Base-by-base conservation (phyloP, 176 grass and related monocot species). In the Cocos nucifera region DNA sequence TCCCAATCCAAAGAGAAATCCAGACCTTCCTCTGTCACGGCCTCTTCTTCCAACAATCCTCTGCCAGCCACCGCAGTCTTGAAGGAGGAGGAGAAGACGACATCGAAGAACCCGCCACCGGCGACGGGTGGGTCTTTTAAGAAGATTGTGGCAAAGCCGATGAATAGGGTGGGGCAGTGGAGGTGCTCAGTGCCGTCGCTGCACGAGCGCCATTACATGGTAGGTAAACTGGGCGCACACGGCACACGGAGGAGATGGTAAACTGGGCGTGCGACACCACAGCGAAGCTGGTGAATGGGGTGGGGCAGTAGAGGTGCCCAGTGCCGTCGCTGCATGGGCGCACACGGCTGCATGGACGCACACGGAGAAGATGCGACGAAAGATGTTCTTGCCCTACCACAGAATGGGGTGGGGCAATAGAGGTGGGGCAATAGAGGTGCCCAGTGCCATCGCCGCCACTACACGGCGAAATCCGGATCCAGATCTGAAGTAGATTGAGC, bases 161-260 rank as follows among this genome's bases (percentile, higher is more conserved):
- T 1, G 72, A 54, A 53, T 67, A 23, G 12, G 6, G 0, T 55
- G 58, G 22, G 49, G 0, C 54, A 63, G 19, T 32, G 78, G 3
- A 73, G 73, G 3, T 63, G 53, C 1, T 64, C 77, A 29, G 59
- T 74, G 1, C 72, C 85, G 17, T 83, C 93, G 25, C 85, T 88
- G 12, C 94, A 99, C 61, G 94, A 99, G 85, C 59, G 79, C 68
- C 88, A 83, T 6, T 99, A 99, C 82, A 78, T 82, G 49, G 83
- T 80, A 71, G 49, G 83, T 80, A 71, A 92, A 89, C 76, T 77
- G 85, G 0, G 88, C 85, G 57, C 88, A 93, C n/a, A 77, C 88
- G 30, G 85, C 88, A 93, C n/a, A 77, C 88, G 30, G 85, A 99
- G 77, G 94, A 89, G 70, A 89, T 89, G 94, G n/a, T n/a, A n/a